Percentiles rank a stretch among this genome's conserved stretches.
Conservation (phyloP, 1,284 basidiomycete species). For the Microbotryomycetes sp. region DNA sequence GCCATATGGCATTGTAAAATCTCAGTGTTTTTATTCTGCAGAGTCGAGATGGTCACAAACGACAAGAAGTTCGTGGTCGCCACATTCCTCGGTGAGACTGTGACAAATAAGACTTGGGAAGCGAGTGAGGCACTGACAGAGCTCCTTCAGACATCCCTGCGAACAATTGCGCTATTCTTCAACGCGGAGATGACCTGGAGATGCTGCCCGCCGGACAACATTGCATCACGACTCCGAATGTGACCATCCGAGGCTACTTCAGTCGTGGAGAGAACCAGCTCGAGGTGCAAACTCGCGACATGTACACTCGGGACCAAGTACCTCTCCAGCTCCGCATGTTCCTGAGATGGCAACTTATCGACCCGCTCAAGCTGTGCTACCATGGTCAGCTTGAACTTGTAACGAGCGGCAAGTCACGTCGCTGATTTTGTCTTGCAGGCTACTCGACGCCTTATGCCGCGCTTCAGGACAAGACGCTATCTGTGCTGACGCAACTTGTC, state of each 20-base stretch:
- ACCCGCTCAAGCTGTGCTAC: slow-evolving; percentile 55
- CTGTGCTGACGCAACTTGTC: slow-evolving; percentile 70
- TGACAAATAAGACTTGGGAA: neutral
- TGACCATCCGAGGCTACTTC: slow-evolving; percentile 65
- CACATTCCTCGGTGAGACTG: slow-evolving; percentile 34
- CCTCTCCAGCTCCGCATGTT: slow-evolving; percentile 71
- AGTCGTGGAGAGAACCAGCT: slow-evolving; percentile 70
- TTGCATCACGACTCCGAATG: slow-evolving; percentile 67
- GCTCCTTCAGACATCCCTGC: slow-evolving; percentile 65
- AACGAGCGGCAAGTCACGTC: too few species aligned
- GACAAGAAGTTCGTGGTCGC: slow-evolving; percentile 57
- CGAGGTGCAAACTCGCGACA: slow-evolving; percentile 61
- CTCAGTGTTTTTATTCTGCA: neutral
- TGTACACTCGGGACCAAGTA: slow-evolving; percentile 75
- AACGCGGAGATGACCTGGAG: slow-evolving; percentile 65
- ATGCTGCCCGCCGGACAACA: slow-evolving; percentile 67
- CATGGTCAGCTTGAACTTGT: slow-evolving; percentile 12
- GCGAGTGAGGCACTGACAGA: slow-evolving; percentile 1
- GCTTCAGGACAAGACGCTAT: slow-evolving; percentile 67
- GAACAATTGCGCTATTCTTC: slow-evolving; percentile 70
- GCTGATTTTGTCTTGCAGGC: slow-evolving; percentile 56
- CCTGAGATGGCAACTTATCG: slow-evolving; percentile 68
- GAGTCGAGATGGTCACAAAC: neutral
- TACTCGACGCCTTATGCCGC: slow-evolving; percentile 74
- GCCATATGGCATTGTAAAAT: too few species aligned